Conservation (phyloP, 2,329 filamentous ascomycete genomes). For the Blastomyces silverae region DNA sequence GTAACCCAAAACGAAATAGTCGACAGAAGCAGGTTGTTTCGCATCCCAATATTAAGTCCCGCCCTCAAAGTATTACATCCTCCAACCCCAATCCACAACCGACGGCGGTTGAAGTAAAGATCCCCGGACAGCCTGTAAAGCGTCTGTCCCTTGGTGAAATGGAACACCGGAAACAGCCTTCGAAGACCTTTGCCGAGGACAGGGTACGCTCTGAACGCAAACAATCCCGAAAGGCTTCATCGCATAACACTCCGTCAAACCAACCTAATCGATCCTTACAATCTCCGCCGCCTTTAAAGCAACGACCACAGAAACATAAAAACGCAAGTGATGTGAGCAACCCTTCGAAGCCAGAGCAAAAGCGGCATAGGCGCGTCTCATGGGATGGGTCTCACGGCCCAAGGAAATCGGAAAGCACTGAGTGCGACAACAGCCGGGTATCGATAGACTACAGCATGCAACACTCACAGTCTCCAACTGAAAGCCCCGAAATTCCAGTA, state of each 20-base stretch:
- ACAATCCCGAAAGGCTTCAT: slow-evolving; percentile 28
- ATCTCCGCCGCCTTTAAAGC: slow-evolving; percentile 37
- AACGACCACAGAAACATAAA: slow-evolving; percentile 37
- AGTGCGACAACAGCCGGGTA: slow-evolving; percentile 18
- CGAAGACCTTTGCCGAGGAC: slow-evolving; percentile 31
- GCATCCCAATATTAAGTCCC: slow-evolving; percentile 8
- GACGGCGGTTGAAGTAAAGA: slow-evolving; percentile 35
- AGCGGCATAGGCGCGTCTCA: slow-evolving; percentile 33
- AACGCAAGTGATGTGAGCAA: slow-evolving; percentile 27
- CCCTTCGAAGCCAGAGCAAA: slow-evolving; percentile 23
- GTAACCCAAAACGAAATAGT: background rate
- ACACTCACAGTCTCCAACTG: slow-evolving; percentile 2
- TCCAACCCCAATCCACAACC: slow-evolving; percentile 25
- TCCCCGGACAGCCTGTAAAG: slow-evolving; percentile 37
- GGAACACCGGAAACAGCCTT: slow-evolving; percentile 33
- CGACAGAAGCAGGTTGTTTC: slow-evolving; percentile 2
- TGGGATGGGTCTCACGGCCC: slow-evolving; percentile 36
- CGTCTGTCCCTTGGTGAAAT: slow-evolving; percentile 36
- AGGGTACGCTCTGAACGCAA: slow-evolving; percentile 30
- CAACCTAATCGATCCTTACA: slow-evolving; percentile 29
- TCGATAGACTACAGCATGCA: slow-evolving; percentile 5
- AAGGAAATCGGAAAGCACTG: slow-evolving; percentile 25
- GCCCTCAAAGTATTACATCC: slow-evolving; percentile 23
- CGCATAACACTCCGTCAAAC: slow-evolving; percentile 28
- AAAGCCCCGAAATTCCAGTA: background rate